phyloP scores from a whole-genome alignment of 2,329 filamentous ascomycete species.

The Madurella fahalii region DNA sequence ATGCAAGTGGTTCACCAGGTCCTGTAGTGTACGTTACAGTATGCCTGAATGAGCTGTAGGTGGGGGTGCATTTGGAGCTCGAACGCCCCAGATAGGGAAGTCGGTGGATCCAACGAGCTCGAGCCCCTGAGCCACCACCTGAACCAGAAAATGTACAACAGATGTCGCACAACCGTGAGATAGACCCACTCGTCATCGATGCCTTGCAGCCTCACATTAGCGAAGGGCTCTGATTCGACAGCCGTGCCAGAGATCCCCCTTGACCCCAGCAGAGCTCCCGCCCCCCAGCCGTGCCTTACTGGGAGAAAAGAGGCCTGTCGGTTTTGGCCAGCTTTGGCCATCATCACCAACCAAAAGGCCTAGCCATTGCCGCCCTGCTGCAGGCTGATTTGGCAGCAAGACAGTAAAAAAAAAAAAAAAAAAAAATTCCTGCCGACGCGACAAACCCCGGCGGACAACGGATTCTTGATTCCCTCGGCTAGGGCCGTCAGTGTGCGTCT shows the following conservation, averaged over 20 bases:
- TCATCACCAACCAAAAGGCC: constrained; percentile 19
- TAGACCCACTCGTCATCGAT: constrained; percentile 25
- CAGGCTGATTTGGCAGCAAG: constrained; percentile 16
- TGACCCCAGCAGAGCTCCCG: constrained; percentile 15
- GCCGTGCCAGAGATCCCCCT: constrained; percentile 8
- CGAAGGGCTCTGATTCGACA: constrained; percentile 30
- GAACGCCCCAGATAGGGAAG: neutral
- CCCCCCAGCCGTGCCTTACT: neutral
- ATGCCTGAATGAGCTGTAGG: no score
- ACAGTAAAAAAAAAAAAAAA: constrained; percentile 10
- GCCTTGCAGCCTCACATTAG: constrained; percentile 36
- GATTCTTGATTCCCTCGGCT: neutral
- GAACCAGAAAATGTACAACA: neutral
- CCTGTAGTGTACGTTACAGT: no score
- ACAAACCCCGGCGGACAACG: neutral
- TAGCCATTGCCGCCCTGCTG: constrained; percentile 21
- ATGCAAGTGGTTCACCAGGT: no score
- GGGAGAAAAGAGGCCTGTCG: constrained; percentile 10
- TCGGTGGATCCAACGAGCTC: neutral
- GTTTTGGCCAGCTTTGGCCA: constrained; percentile 12
- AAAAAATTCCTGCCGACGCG: constrained; percentile 5
- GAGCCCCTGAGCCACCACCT: constrained; percentile 10
- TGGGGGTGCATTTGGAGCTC: no score
- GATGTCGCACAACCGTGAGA: neutral
- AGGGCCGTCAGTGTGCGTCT: neutral